Evolutionary conservation across 805 yeast species (phyloP).

Genomic region (Teunomyces cretensis): DNA sequence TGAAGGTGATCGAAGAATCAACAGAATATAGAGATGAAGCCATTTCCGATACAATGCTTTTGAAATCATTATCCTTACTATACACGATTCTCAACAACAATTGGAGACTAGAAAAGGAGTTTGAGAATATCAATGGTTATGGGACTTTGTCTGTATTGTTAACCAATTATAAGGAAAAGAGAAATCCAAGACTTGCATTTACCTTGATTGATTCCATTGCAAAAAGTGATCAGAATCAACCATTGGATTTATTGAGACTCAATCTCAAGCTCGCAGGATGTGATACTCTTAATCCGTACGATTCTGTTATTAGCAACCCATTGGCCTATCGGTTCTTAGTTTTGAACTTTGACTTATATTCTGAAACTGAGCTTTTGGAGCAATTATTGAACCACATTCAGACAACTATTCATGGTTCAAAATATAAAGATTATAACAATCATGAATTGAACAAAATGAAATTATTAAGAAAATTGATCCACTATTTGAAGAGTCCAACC

Average conservation of each 20-base stretch:
- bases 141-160: slow-evolving; percentile 55
- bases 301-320: slow-evolving; percentile 57
- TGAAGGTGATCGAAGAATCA: slow-evolving; percentile 48
- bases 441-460: slow-evolving; percentile 54
- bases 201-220: slow-evolving; percentile 6
- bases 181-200: slow-evolving; percentile 15
- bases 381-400: slow-evolving; percentile 59
- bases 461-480: slow-evolving; percentile 46
- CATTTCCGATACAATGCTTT: slow-evolving; percentile 24
- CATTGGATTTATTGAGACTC: slow-evolving; percentile 39
- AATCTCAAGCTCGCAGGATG: slow-evolving; percentile 54
- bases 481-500: slow-evolving; percentile 42
- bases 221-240: background rate
- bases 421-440: slow-evolving; percentile 49
- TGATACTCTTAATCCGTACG: slow-evolving; percentile 47
- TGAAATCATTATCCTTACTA: slow-evolving; percentile 38
- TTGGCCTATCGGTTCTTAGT: slow-evolving; percentile 51
- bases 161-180: slow-evolving; percentile 40
- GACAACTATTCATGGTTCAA: slow-evolving; percentile 47
- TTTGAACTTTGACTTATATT: slow-evolving; percentile 61
- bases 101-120: slow-evolving; percentile 54
- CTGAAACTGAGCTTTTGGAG: slow-evolving; percentile 57
- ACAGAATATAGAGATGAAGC: slow-evolving; percentile 19
- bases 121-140: slow-evolving; percentile 61
- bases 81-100: slow-evolving; percentile 45